These are phyloP conservation scores for Hemisphaericaspora nanyangensis DNA, from an alignment of 805 yeast genomes.

Conservation along the genomic window DNA sequence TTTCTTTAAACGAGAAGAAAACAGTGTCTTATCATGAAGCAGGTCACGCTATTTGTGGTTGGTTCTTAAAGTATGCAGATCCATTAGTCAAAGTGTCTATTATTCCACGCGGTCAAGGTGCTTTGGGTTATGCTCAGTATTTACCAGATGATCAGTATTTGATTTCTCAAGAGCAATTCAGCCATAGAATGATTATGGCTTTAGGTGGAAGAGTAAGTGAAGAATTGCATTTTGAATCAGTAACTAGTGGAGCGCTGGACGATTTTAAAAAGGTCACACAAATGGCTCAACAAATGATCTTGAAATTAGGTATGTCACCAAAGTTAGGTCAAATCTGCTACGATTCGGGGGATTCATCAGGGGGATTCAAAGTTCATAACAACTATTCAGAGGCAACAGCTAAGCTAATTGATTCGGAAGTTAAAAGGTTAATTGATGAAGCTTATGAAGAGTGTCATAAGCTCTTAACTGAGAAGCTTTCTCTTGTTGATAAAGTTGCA, in stretches of 20 bases:
- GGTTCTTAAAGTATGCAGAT: constrained; percentile 85
- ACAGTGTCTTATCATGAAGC: constrained; percentile 95
- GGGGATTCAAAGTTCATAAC: constrained; percentile 53
- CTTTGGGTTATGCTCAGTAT: constrained; percentile 94
- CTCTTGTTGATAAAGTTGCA: constrained; percentile 67
- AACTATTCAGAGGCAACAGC: constrained; percentile 74
- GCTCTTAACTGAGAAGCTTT: constrained; percentile 55
- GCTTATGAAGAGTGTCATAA: constrained; percentile 58
- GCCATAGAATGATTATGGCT: constrained; percentile 89
- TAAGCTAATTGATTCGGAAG: constrained; percentile 61
- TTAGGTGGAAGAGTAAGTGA: constrained; percentile 91
- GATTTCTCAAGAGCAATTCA: constrained; percentile 68
- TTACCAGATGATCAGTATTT: constrained; percentile 86
- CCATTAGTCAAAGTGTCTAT: constrained; percentile 91
- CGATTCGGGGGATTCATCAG: constrained; percentile 43
- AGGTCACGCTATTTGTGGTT: constrained; percentile 95
- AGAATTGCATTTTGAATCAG: constrained; percentile 81
- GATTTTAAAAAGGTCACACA: constrained; percentile 89
- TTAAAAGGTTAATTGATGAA: constrained; percentile 61
- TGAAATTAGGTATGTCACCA: constrained; percentile 83
- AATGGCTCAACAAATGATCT: constrained; percentile 88
- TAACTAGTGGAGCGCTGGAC: constrained; percentile 89
- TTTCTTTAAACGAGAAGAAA: constrained; percentile 75
- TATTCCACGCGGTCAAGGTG: constrained; percentile 92
- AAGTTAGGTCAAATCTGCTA: constrained; percentile 66